Evolutionary conservation across 1,284 basidiomycete species (phyloP).

Genomic region (Amylostereum areolatum): DNA sequence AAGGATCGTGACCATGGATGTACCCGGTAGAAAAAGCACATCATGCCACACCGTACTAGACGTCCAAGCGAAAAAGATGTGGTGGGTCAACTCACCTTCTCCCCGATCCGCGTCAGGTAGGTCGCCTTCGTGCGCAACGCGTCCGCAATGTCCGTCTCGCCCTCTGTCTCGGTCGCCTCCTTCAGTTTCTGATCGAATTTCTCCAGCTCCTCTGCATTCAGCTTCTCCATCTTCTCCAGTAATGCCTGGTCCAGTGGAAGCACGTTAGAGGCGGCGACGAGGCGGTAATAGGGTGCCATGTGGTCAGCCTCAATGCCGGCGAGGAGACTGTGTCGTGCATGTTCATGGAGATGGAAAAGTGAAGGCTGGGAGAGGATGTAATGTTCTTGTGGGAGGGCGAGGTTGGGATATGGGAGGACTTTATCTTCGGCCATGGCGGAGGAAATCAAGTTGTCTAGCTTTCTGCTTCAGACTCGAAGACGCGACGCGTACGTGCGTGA

Average conservation of each 20-base stretch:
- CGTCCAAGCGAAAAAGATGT: no score
- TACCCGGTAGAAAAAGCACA: no score
- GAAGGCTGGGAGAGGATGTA: slow-evolving; percentile 66
- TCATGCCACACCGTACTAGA: no score
- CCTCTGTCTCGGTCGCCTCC: slow-evolving; percentile 88
- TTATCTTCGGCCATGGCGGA: slow-evolving; percentile 75
- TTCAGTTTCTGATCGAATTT: slow-evolving; percentile 75
- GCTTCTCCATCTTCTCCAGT: slow-evolving; percentile 65
- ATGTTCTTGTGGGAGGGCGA: slow-evolving; percentile 71
- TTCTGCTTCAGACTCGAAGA: slow-evolving; percentile 9
- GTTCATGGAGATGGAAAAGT: slow-evolving; percentile 58
- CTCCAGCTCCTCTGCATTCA: slow-evolving; percentile 74
- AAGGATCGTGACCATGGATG: no score
- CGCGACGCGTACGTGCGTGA: slow-evolving; percentile 28
- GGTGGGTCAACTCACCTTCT: slow-evolving; percentile 56
- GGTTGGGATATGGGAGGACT: slow-evolving; percentile 82
- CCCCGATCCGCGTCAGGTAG: slow-evolving; percentile 87
- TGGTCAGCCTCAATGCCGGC: slow-evolving; percentile 83
- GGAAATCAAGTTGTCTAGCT: slow-evolving; percentile 3
- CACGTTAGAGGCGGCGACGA: slow-evolving; percentile 42
- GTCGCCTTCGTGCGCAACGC: slow-evolving; percentile 81
- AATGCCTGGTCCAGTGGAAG: slow-evolving; percentile 53
- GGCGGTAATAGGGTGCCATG: slow-evolving; percentile 79
- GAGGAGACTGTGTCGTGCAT: slow-evolving; percentile 62
- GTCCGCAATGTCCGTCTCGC: slow-evolving; percentile 91